Evolutionary conservation across 2,329 filamentous ascomycete genomes (phyloP).

Genomic region (Colletotrichum sp.): DNA sequence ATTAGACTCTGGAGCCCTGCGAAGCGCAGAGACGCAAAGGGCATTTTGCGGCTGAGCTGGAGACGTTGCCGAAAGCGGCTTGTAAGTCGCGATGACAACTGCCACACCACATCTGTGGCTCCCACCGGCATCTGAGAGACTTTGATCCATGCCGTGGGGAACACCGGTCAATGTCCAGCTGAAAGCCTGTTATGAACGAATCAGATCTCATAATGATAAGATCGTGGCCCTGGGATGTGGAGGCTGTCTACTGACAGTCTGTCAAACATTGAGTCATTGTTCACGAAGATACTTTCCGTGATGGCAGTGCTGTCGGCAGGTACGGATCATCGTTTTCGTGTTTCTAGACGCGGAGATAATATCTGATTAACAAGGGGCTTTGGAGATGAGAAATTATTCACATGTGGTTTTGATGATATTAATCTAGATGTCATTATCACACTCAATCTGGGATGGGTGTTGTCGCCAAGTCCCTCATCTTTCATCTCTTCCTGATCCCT

Average conservation of each 20-base stretch:
- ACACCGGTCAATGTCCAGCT: background rate
- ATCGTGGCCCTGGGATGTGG: background rate
- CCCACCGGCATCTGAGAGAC: background rate
- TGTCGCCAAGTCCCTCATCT: background rate
- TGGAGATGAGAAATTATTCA: background rate
- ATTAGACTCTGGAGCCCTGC: background rate
- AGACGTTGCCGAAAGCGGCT: background rate
- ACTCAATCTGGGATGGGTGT: fast-evolving
- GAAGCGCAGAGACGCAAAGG: background rate
- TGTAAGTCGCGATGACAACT: background rate
- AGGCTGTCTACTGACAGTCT: background rate
- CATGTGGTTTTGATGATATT: background rate
- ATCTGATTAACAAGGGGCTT: background rate
- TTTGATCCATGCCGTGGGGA: background rate
- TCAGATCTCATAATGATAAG: background rate
- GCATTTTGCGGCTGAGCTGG: background rate
- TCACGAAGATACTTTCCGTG: background rate
- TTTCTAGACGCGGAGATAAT: background rate
- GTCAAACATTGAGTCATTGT: background rate
- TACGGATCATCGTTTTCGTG: background rate
- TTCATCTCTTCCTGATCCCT: background rate
- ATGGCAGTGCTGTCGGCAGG: background rate
- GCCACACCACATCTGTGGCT: background rate
- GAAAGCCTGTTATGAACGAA: background rate
- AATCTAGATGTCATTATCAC: background rate